phyloP scores from a whole-genome alignment of 1,284 basidiomycete genomes.

The Boletellus deceptivus region DNA sequence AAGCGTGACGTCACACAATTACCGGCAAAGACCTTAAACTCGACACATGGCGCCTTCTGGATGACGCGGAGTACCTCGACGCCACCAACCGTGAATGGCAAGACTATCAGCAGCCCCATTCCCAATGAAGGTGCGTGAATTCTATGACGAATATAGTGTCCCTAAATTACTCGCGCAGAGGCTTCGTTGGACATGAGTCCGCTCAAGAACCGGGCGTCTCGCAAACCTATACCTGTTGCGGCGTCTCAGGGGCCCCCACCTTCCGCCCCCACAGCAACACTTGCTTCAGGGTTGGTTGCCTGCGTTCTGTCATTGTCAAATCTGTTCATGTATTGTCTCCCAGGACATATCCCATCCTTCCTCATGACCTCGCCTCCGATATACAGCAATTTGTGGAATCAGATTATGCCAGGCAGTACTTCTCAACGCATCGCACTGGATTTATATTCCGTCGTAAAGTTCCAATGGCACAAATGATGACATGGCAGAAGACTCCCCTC shows the following conservation, averaged over 20 bases:
- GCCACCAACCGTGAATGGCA: constrained; percentile 51
- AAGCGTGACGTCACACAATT: constrained; percentile 39
- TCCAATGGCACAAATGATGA: constrained; percentile 82
- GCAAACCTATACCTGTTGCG: constrained; percentile 69
- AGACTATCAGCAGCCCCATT: constrained; percentile 63
- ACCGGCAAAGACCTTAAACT: constrained; percentile 36
- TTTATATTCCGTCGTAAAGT: constrained; percentile 79
- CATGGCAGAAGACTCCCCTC: constrained; percentile 81
- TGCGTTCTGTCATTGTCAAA: background rate
- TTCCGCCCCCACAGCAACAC: constrained; percentile 39
- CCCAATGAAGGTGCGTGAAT: constrained; percentile 54
- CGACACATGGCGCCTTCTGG: constrained; percentile 39
- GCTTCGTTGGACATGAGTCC: constrained; percentile 74
- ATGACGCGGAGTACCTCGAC: constrained; percentile 36
- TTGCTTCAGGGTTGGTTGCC: constrained; percentile 61
- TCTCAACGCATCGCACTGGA: constrained; percentile 83
- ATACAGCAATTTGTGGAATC: constrained; percentile 83
- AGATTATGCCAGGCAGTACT: constrained; percentile 82
- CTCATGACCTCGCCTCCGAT: constrained; percentile 73
- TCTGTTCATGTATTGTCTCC: constrained; percentile 6
- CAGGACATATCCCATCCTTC: constrained; percentile 52
- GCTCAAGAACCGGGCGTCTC: constrained; percentile 57
- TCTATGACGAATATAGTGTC: constrained; percentile 8
- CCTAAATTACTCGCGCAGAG: constrained; percentile 39
- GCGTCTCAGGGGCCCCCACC: constrained; percentile 30